phyloP scores from a whole-genome alignment of 371 early-diverging fungal species.

The Basidiobolus heterosporus region DNA sequence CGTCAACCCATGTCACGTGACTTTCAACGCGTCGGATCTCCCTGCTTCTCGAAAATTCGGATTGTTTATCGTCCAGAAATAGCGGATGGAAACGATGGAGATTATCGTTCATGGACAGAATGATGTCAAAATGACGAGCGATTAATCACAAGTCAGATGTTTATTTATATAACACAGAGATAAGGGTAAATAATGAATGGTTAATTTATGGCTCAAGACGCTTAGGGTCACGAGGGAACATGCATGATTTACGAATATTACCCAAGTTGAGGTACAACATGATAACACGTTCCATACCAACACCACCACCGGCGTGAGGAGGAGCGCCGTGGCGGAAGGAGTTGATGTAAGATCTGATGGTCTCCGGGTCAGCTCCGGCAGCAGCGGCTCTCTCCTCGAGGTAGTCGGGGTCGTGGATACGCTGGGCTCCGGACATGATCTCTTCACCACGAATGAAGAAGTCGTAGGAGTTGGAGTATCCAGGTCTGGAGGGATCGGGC shows the following conservation, averaged over 20 bases:
- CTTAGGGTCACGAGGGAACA: conserved; percentile 99
- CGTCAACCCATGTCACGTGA: no score
- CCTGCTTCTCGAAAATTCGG: no score
- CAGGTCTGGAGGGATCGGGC: conserved; percentile 75
- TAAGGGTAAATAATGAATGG: background rate
- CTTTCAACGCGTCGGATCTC: no score
- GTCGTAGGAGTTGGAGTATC: conserved; percentile 98
- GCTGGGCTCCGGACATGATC: conserved; percentile 98
- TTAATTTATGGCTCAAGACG: conserved; percentile 76
- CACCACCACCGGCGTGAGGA: conserved; percentile 99
- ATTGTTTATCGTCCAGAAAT: no score
- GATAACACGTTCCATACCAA: conserved; percentile 95
- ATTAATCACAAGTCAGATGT: no score
- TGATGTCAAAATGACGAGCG: no score
- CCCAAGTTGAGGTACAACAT: conserved; percentile 92
- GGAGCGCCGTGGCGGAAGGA: conserved; percentile 98
- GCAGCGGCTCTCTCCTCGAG: conserved; percentile 69
- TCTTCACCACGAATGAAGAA: conserved; percentile 99
- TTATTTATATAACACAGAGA: background rate
- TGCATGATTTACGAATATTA: conserved; percentile 90
- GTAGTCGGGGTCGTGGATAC: conserved; percentile 85
- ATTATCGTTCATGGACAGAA: no score
- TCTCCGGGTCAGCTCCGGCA: conserved; percentile 66
- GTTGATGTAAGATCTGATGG: conserved; percentile 89
- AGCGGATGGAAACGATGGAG: no score